Percentiles rank a stretch among this genome's conserved stretches.
phyloP scores from a whole-genome alignment of 129 eudicot genomes.

The Tagetes erecta region DNA sequence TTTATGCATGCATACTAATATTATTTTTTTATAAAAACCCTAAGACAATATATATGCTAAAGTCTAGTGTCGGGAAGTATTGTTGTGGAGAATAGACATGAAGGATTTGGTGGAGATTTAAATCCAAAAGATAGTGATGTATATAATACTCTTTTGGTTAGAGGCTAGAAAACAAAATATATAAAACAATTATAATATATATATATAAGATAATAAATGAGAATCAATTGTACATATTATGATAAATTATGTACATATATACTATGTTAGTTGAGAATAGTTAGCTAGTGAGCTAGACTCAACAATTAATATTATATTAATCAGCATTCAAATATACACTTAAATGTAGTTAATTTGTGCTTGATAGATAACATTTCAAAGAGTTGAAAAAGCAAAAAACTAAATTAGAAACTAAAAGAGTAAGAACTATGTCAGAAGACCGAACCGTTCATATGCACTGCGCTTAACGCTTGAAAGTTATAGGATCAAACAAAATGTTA shows the following conservation, averaged over 20 bases:
- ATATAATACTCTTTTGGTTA: not conserved
- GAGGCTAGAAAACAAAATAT: not conserved
- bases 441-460: too few species aligned
- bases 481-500: conserved; percentile 29
- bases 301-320: too few species aligned
- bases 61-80: conserved; percentile 6
- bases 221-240: not conserved
- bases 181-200: not conserved
- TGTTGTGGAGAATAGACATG: conserved; percentile 23
- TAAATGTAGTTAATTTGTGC: too few species aligned
- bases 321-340: too few species aligned
- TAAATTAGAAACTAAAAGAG: too few species aligned
- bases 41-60: not conserved
- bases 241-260: too few species aligned
- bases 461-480: too few species aligned
- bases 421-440: too few species aligned
- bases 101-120: conserved; percentile 27
- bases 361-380: too few species aligned
- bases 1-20: not conserved
- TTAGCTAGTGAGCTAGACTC: too few species aligned
- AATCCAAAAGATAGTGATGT: conserved; percentile 32
- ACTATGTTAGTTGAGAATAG: too few species aligned
- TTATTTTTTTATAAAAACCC: not conserved
- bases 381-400: too few species aligned
- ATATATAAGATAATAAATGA: not conserved